Base-by-base conservation (phyloP, 2,329 filamentous ascomycete genomes). In the Trichoderma sp. region DNA sequence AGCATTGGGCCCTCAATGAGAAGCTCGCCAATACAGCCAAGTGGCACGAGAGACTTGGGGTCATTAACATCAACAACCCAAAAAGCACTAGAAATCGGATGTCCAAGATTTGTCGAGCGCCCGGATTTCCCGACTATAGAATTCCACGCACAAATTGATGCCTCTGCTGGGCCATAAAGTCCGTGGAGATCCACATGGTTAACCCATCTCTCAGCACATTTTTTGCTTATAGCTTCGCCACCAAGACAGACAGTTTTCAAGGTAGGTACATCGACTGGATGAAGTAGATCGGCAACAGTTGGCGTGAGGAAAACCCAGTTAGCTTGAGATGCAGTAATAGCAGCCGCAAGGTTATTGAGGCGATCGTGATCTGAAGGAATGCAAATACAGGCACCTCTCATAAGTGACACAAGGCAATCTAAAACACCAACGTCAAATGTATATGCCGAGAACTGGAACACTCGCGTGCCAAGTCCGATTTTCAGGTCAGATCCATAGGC, bases 1-100 rank as follows among this genome's bases (percentile, higher is more conserved):
- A 80, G 76, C 9, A 77, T 75, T 11, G 76, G 75, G 5, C 78
- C 77, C 27, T 79, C 77, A 29, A 80, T 77, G 6, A 79, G 68
- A 2, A 79, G 75, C 59, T 80, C 79, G 6, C 78, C 79, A 11
- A 78, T 29, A 16, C 71, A 71, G 6, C 77, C 73, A 69, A 79
- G 69, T 1, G 79, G 74, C 0, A 78, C 76, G 2, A 80, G 75
- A 12, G 71, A 29, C 24, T 77, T 53, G 24, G 72, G 64, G 18
- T 78, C 66, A 8, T 78, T 67, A 1, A 77, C 60, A 11, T 74
- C 53, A 18, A 79, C 75, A 21, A 79, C 76, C 78, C 79, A 79
- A 29, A 74, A 77, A 14, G 71, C 66, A 12, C 71, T 75, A 11
- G 62, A 75, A 12, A 76, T 38, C 1, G 76, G 75, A 3, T 33